Evolutionary conservation across 2,329 filamentous ascomycete species (phyloP), one percentile per base, ranked within the genome.

Genomic region (Aspergillus proliferans): DNA sequence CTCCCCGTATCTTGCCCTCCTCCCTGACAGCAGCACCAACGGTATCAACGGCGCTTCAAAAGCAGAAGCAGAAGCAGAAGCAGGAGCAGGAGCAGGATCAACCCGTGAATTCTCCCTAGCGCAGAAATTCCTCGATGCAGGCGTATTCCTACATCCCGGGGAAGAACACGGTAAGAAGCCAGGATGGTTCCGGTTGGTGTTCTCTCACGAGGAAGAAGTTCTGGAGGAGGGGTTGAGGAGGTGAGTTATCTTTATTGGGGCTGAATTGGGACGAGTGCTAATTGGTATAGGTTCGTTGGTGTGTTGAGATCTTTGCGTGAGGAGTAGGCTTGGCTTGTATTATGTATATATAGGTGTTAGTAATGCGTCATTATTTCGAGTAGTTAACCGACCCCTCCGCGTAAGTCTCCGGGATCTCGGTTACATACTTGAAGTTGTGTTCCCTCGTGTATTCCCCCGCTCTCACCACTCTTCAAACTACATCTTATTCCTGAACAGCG

Each of bases 171-270:
- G 70, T 0, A 71, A 71, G 18, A 61, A 71, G 46, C 65, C 72
- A 1, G 79, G 80, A 0, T 79, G 74, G 72, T 82, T 81, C 52
- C 64, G 80, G 2, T 43, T 83, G 15, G 74, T 82, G 0, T 82
- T 77, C 49, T 66, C 68, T 2, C 57, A 71, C 21, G 60, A 69
- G 8, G 63, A 65, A 43, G 53, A 60, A 10, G 56, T 62, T 22
- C 46, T 75, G 28, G 56, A 62, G 18, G 66, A 70, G 53, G 71
- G 72, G 5, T 47, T 68, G 38, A 52, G 52, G 39, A 66, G 65
- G 65, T 65, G 39, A 52, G 53, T 36, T 36, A 36, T 36, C 14
- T 9, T 36, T 8, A n/a, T 36, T 36, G 34, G n/a, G 52, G 22
- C 4, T 34, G 9, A 2, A 7, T 1, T 36, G 34, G 34, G n/a